Percentiles rank a stretch among this genome's conserved stretches.
These are phyloP conservation scores for Fusarium cicatricum DNA, from an alignment of 2,329 filamentous ascomycete genomes.

Conservation along the genomic window DNA sequence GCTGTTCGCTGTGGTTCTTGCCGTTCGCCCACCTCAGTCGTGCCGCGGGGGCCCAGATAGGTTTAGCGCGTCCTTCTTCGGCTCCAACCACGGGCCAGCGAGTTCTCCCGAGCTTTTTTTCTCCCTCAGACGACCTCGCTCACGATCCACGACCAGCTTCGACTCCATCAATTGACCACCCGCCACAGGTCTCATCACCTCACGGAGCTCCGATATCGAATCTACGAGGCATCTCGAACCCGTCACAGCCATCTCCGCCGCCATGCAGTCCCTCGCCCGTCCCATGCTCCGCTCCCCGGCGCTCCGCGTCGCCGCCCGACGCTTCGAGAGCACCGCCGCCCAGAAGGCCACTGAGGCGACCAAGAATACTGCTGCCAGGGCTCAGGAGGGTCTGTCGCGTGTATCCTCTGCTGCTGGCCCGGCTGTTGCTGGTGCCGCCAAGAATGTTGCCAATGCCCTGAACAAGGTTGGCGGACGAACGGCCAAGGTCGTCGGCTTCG, in stretches of 20 bases:
- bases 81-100: conserved; percentile 46
- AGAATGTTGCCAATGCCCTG: conserved; percentile 71
- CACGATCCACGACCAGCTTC: conserved; percentile 39
- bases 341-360: conserved; percentile 56
- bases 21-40: conserved; percentile 29
- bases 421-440: conserved; percentile 74
- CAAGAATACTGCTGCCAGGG: conserved; percentile 64
- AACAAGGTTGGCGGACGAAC: conserved; percentile 84
- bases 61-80: conserved; percentile 44
- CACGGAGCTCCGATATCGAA: conserved; percentile 42
- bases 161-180: conserved; percentile 50
- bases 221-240: conserved; percentile 35
- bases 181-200: conserved; percentile 37
- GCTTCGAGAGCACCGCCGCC: conserved; percentile 68
- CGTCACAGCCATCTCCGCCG: conserved; percentile 41
- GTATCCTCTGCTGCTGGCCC: conserved; percentile 83
- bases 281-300: conserved; percentile 57
- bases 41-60: conserved; percentile 37
- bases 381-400: conserved; percentile 81
- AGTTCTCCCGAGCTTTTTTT: conserved; percentile 61
- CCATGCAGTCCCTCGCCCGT: conserved; percentile 50
- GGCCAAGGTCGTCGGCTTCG: conserved; percentile 77
- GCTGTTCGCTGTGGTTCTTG: conserved; percentile 18
- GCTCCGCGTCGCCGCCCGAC: conserved; percentile 59
- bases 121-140: conserved; percentile 46